Evolutionary conservation across 2,329 filamentous ascomycete species (phyloP).

Genomic region (Xylariaceae sp.): DNA sequence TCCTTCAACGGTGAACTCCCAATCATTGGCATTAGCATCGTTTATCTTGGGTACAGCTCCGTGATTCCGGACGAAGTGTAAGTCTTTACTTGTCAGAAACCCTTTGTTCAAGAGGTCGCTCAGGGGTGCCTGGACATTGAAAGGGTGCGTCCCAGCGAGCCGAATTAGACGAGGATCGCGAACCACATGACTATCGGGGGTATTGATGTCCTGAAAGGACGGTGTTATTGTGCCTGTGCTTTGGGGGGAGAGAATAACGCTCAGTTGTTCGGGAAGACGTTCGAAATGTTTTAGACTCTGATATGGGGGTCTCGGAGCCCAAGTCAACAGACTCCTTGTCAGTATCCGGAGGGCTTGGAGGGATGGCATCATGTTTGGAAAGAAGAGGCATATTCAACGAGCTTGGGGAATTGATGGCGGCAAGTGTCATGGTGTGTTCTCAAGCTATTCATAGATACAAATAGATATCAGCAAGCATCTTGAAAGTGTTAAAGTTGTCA

Average conservation of each 20-base stretch:
- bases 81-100: constrained; percentile 79
- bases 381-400: constrained; percentile 1
- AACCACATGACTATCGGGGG: constrained; percentile 76
- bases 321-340: constrained; percentile 35
- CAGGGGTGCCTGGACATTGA: constrained; percentile 84
- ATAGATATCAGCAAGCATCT: no score
- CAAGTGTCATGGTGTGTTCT: constrained; percentile 13
- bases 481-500: no score
- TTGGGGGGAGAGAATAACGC: constrained; percentile 65
- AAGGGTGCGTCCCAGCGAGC: constrained; percentile 83
- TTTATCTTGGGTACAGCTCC: constrained; percentile 73
- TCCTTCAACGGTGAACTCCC: constrained; percentile 81
- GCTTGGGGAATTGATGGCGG: neutral
- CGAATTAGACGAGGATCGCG: constrained; percentile 79
- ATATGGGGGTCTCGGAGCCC: constrained; percentile 27
- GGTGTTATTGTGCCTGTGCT: constrained; percentile 49
- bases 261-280: constrained; percentile 18
- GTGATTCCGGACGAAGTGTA: constrained; percentile 92
- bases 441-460: no score
- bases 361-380: constrained; percentile 21
- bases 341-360: constrained; percentile 39
- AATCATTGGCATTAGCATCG: constrained; percentile 69
- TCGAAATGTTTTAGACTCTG: constrained; percentile 16
- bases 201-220: constrained; percentile 75
- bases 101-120: constrained; percentile 73